Conservation (phyloP, 2,329 filamentous ascomycete genomes). For the Penicillium sclerotigenum region DNA sequence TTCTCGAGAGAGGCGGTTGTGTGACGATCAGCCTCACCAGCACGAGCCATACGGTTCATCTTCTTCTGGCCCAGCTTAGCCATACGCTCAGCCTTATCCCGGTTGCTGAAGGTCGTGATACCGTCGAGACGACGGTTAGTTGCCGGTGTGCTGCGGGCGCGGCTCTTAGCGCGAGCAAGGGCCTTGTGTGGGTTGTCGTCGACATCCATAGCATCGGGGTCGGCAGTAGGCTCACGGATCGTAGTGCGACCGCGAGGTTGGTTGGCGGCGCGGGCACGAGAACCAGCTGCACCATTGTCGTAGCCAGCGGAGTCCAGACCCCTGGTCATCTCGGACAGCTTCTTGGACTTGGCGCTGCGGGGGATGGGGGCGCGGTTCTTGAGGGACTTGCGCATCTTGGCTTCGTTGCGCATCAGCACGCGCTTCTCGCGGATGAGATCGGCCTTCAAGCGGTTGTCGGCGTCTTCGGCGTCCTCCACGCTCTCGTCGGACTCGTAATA, state of each 20-base stretch:
- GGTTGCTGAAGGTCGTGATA: slow-evolving; percentile 63
- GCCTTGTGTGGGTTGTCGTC: slow-evolving; percentile 45
- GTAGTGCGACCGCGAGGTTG: slow-evolving; percentile 64
- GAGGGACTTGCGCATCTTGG: slow-evolving; percentile 89
- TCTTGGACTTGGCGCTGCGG: slow-evolving; percentile 74
- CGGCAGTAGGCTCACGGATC: slow-evolving; percentile 61
- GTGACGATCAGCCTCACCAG: slow-evolving; percentile 95
- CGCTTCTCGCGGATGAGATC: slow-evolving; percentile 95
- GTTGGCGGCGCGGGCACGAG: slow-evolving; percentile 60
- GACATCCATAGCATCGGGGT: slow-evolving; percentile 66
- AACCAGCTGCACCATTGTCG: slow-evolving; percentile 71
- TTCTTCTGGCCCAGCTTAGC: slow-evolving; percentile 91
- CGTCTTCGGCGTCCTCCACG: slow-evolving; percentile 83
- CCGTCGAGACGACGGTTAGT: slow-evolving; percentile 47
- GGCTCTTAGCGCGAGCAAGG: slow-evolving; percentile 69
- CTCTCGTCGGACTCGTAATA: slow-evolving; percentile 86
- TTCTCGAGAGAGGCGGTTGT: slow-evolving; percentile 76
- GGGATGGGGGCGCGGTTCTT: slow-evolving; percentile 97
- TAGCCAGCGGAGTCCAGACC: slow-evolving; percentile 81
- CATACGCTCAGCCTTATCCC: slow-evolving; percentile 78
- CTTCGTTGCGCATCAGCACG: slow-evolving; percentile 86
- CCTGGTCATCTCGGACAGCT: slow-evolving; percentile 80
- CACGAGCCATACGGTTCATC: slow-evolving; percentile 97
- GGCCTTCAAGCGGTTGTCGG: slow-evolving; percentile 84
- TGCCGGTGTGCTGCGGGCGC: slow-evolving; percentile 55